phyloP scores from a whole-genome alignment of 1,139 yeast genomes.

The Lodderomyces orthopsilosis region DNA sequence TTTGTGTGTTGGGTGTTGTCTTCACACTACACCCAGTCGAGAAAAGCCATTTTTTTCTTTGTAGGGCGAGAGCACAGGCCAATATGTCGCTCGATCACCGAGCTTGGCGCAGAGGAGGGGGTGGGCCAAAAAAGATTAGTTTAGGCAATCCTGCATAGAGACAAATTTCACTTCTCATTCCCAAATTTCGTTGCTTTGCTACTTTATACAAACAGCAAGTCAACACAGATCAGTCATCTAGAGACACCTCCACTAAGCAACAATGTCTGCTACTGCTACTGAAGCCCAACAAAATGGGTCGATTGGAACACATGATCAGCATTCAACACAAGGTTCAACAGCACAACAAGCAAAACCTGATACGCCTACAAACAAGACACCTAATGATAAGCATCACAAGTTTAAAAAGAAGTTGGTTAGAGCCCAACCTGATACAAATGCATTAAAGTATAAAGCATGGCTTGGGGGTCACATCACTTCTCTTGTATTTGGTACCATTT shows the following conservation, averaged over 20 bases:
- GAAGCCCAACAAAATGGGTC: conserved; percentile 4
- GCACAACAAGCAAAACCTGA: conserved; percentile 5
- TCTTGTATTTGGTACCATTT: conserved; percentile 48
- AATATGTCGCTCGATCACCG: no score
- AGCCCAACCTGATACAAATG: conserved; percentile 36
- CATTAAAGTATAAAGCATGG: conserved; percentile 55
- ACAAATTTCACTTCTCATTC: not conserved
- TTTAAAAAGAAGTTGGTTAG: conserved; percentile 38
- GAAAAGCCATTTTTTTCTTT: not conserved
- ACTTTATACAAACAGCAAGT: no score
- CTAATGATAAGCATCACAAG: conserved; percentile 5
- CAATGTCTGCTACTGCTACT: conserved; percentile 3
- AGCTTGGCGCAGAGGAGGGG: not conserved
- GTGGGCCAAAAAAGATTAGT: not conserved
- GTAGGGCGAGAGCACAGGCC: not conserved
- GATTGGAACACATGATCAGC: conserved; percentile 3
- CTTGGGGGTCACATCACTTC: conserved; percentile 56
- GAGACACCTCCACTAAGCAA: not conserved
- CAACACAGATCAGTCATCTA: no score
- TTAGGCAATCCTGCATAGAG: conserved; percentile 2
- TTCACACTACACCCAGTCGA: no score
- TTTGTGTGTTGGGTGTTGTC: no score
- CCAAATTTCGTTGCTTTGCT: not conserved
- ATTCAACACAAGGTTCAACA: not conserved
- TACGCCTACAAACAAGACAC: conserved; percentile 7